These are phyloP conservation scores for Chondrus crispus DNA, from an alignment of 23 red algal species.

Conservation along the genomic window DNA sequence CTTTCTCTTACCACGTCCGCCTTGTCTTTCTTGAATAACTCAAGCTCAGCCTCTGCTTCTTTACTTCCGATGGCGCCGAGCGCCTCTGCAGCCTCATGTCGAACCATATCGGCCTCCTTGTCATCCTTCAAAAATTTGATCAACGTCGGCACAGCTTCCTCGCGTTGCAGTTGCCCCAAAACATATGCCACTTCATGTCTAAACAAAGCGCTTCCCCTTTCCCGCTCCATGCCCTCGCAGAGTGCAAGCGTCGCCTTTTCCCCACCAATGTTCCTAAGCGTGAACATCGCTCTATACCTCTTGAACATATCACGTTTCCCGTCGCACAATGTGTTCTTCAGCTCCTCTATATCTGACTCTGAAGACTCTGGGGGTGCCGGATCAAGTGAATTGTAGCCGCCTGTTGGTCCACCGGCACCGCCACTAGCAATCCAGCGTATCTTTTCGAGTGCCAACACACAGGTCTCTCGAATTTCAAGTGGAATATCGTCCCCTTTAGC, in stretches of 20 bases:
- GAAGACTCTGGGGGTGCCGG: conserved; percentile 44
- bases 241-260: conserved; percentile 67
- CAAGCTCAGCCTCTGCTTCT: conserved; percentile 40
- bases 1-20: conserved; percentile 92
- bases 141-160: conserved; percentile 52
- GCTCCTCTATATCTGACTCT: conserved; percentile 19
- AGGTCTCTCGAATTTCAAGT: conserved; percentile 86
- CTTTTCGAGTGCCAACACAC: conserved; percentile 58
- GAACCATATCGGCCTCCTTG: conserved; percentile 86
- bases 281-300: conserved; percentile 87
- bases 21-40: conserved; percentile 50
- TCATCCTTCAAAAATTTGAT: conserved; percentile 41
- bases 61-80: conserved; percentile 71
- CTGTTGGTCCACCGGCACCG: not conserved
- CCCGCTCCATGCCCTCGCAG: conserved; percentile 57
- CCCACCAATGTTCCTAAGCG: conserved; percentile 53
- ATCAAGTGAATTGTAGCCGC: conserved; percentile 62
- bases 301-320: conserved; percentile 31
- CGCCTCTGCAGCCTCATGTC: conserved; percentile 99
- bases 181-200: conserved; percentile 95
- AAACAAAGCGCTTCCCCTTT: conserved; percentile 75
- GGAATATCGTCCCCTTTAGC: conserved; percentile 9
- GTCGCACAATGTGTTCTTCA: conserved; percentile 52
- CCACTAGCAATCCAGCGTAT: conserved; percentile 12
- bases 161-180: conserved; percentile 77